A percentile compares a stretch with the other conserved stretches of the same genome.
These are phyloP conservation scores for Bretziella fagacearum DNA, from an alignment of 2,329 filamentous ascomycete genomes.

Conservation along the genomic window DNA sequence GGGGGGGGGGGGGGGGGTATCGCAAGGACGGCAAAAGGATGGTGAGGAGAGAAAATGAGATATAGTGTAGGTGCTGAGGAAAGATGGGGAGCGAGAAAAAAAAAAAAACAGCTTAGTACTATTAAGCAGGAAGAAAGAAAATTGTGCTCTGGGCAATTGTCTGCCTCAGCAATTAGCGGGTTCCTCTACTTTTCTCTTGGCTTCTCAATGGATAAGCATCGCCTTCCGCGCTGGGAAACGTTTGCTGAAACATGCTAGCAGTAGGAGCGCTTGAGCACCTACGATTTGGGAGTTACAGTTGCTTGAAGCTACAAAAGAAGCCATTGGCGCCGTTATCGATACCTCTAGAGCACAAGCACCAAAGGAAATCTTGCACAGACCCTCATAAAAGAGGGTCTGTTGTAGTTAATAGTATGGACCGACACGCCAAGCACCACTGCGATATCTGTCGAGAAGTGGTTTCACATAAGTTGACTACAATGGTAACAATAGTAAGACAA, in stretches of 20 bases:
- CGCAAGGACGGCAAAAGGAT: conserved; percentile 7
- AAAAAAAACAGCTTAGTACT: conserved; percentile 8
- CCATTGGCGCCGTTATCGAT: conserved; percentile 4
- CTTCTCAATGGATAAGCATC: background rate
- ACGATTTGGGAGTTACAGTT: background rate
- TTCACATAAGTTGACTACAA: too few relatives aligned
- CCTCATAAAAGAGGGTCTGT: too few relatives aligned
- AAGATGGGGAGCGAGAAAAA: conserved; percentile 4
- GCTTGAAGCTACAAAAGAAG: background rate
- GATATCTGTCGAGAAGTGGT: too few relatives aligned
- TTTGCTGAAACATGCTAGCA: background rate
- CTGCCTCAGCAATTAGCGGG: conserved; percentile 13
- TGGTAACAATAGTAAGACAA: too few relatives aligned
- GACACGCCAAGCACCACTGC: too few relatives aligned
- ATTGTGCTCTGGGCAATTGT: conserved; percentile 6
- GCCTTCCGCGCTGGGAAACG: background rate
- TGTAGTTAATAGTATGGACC: too few relatives aligned
- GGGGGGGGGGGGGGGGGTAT: conserved; percentile 11
- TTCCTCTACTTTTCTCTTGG: conserved; percentile 5
- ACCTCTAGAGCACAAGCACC: background rate
- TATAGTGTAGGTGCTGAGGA: background rate
- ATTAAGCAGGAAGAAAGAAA: conserved; percentile 6
- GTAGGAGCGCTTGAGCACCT: background rate
- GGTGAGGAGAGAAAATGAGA: conserved; percentile 7
- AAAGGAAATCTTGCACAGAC: background rate